Evolutionary conservation across 768 basidiomycete genomes (phyloP), one percentile per base, ranked within the genome.

Genomic region (Lepiota brunneoincarnata): DNA sequence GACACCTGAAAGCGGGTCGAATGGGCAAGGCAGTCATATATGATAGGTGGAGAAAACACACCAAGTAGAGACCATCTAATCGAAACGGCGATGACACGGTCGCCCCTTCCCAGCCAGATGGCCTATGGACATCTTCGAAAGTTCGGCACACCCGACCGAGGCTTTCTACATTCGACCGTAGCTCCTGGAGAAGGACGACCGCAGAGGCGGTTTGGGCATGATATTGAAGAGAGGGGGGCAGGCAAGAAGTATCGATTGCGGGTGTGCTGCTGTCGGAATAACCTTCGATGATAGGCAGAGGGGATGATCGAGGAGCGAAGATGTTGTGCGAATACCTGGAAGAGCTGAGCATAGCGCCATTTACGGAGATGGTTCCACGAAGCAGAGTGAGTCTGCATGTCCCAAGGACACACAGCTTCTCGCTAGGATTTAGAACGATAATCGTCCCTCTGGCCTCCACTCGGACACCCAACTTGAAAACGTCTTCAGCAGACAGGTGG

Each of bases 251-350:
- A 60, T 56, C 20, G 23, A 53, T 20, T 17, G 42, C 40, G n/a
- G 28, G 3, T n/a, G 24, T 3, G 60, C 39, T 40, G 23, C 39
- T 51, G n/a, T 18, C 40, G 7, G 60, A 34, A 11, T 57, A 15
- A 48, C 63, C 67, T 47, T 67, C 64, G 18, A 72, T 79, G 56
- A 68, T 64, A 0, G 92, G 90, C 4, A 94, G 64, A 0, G 92
- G 90, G n/a, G 90, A 82, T 0, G 86, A 90, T 2, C 82, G 76
- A 0, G 93, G 91, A 0, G 91, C 88, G 63, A 83, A 95, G 23
- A 95, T 72, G 11, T 68, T 69, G 59, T 91, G 75, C 4, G 60
- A 53, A 2, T 51, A 62, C 1, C 60, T 41, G 1, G 81, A 80
- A 6, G 81, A 61, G 0, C 54, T 44, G 6, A 89, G 63, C 1